Base-by-base conservation (phyloP, 1,284 basidiomycete species). In the Malassezia slooffiae region DNA sequence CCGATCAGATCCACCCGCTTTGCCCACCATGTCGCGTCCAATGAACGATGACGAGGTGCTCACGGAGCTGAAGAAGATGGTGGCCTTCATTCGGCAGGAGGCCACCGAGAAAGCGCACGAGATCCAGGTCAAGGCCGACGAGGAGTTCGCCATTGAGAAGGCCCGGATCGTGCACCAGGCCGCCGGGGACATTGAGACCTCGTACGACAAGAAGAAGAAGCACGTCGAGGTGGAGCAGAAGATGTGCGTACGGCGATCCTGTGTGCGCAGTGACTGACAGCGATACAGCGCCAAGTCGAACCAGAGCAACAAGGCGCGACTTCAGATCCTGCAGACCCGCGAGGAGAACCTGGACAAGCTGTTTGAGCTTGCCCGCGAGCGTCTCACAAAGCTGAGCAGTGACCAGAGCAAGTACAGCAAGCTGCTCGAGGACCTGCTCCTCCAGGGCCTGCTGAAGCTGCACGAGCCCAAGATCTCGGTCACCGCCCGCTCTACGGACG, bases 21-120 rank as follows among this genome's bases (percentile, higher is more conserved):
- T n/a, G n/a, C n/a, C n/a, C 50, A 55, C 22, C 40, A 63, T 64
- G 62, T 64, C 72, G 49, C 71, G 74, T 38, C 80, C 88, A 17
- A 75, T 95, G 56, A 91, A 90, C 70, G 91, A 96, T 68, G 88
- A 91, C 65, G 90, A 96, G 74, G 90, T 96, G 28, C 76, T 89
- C 68, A 83, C 75, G 62, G 90, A 96, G 77, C 88, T 95, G 86
- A 93, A 89, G 76, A 96, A 96, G 81, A 95, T 96, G 90, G 60
- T 66, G 31, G 58, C 62, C 24, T 69, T 69, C 49, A 69, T 69
- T 52, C 67, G 67, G 45, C 66, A 69, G 48, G 66, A 69, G 47
- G 66, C 66, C 12, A 56, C 63, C 21, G 66, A 69, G 35, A 69
- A 69, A 54, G 66, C 66, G 9, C 47, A 62, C 12, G 66, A 69